These are phyloP conservation scores for Podospora pseudopauciseta DNA, from an alignment of 495 filamentous ascomycete genomes.

Conservation along the genomic window DNA sequence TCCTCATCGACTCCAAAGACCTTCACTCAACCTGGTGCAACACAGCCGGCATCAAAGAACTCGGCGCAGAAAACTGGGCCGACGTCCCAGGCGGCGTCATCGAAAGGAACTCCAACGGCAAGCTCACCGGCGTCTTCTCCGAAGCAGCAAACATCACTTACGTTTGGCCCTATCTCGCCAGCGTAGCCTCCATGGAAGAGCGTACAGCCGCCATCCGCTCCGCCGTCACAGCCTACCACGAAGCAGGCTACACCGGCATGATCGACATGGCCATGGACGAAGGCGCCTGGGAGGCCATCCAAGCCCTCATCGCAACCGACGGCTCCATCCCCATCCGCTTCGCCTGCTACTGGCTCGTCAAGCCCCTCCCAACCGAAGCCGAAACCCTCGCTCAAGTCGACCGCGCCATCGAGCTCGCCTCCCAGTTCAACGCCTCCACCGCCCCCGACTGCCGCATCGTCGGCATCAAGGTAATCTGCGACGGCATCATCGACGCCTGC, in stretches of 20 bases:
- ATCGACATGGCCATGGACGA: constrained; percentile 73
- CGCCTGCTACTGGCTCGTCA: constrained; percentile 62
- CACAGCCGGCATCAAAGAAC: constrained; percentile 50
- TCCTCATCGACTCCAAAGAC: constrained; percentile 60
- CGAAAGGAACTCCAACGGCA: constrained; percentile 50
- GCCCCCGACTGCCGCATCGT: constrained; percentile 55
- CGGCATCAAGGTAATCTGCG: constrained; percentile 67
- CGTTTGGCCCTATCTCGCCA: constrained; percentile 57
- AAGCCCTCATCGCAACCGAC: constrained; percentile 40
- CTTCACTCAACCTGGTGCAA: constrained; percentile 63
- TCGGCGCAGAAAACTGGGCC: constrained; percentile 44
- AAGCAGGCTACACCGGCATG: constrained; percentile 58
- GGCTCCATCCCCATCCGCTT: constrained; percentile 53
- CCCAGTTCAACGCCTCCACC: constrained; percentile 43
- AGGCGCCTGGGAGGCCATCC: constrained; percentile 54
- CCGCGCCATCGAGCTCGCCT: constrained; percentile 53
- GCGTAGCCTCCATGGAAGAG: constrained; percentile 49
- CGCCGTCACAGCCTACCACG: constrained; percentile 51
- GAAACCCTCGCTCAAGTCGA: constrained; percentile 54
- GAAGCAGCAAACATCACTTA: constrained; percentile 56
- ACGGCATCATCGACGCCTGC: constrained; percentile 65
- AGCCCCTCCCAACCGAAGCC: constrained; percentile 38
- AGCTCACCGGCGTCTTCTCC: constrained; percentile 52
- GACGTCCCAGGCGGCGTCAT: constrained; percentile 57
- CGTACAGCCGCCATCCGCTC: constrained; percentile 48